Base-by-base conservation (phyloP, 768 basidiomycete species). In the Fistulinella prunicolor region DNA sequence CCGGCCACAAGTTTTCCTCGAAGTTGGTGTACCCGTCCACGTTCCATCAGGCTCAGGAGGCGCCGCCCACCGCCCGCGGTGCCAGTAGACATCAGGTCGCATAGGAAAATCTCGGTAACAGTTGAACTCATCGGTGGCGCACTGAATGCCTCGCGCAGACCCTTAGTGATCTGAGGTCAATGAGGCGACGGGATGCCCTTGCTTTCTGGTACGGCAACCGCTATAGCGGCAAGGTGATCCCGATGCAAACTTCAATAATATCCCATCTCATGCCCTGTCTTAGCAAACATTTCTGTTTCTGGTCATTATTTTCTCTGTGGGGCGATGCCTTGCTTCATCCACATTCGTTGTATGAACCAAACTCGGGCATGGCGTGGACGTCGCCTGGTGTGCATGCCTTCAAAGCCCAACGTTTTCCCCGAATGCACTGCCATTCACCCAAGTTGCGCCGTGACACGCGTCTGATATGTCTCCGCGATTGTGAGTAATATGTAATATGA, bases 1-100 rank as follows among this genome's bases (percentile, higher is more conserved):
- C 57, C 59, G 54, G 24, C 57, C 59, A 53, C 57, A 61, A 60
- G 61, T 57, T 57, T 50, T 51, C 58, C 60, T 62, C 40, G 47
- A 52, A 35, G 60, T 16, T 40, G 44, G 20, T 24, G 34, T 38
- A 40, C 23, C 34, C 42, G 19, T 14, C 35, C 53, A 44, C 48
- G 40, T 46, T 35, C 36, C 49, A 30, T 49, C 47, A 42, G 40
- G 23, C 35, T 44, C 29, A 37, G 36, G 46, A 42, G 45, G 12
- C 49, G 42, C 46, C 20, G 32, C 28, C 37, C 48, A 44, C 46
- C 19, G 39, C 47, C 41, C 37, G 42, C 30, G 16, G 45, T 49
- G 41, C n/a, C 44, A 38, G 38, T 23, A 36, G 30, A 20, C 42
- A 38, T 36, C 34, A 38, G 16, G 17, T 0, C 7, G 34, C 21